These are phyloP conservation scores for Capsaspora owczarzaki DNA, from an alignment of 78 protist species.

Conservation along the genomic window DNA sequence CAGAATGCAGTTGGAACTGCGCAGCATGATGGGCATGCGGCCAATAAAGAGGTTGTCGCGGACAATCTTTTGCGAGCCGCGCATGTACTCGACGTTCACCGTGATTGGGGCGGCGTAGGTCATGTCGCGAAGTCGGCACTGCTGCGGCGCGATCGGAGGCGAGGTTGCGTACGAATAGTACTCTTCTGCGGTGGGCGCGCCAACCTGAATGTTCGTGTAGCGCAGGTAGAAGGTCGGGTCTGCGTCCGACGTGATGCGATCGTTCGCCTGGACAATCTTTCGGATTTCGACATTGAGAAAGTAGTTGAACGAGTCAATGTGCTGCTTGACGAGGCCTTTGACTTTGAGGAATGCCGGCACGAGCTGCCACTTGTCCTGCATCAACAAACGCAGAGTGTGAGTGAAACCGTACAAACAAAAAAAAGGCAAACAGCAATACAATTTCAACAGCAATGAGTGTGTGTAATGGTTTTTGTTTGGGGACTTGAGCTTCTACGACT, in stretches of 20 bases:
- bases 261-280: constrained; percentile 74
- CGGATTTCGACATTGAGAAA: constrained; percentile 71
- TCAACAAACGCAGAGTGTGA: background rate
- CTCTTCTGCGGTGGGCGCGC: constrained; percentile 63
- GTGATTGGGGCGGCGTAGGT: constrained; percentile 93
- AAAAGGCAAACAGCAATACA: too few relatives aligned
- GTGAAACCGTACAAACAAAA: background rate
- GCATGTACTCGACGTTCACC: constrained; percentile 85
- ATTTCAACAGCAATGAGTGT: too few relatives aligned
- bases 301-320: constrained; percentile 93
- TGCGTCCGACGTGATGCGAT: constrained; percentile 55
- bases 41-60: constrained; percentile 73
- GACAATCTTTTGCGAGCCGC: constrained; percentile 34
- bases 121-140: constrained; percentile 95
- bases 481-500: too few relatives aligned
- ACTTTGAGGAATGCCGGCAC: constrained; percentile 90
- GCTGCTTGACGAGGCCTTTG: constrained; percentile 89
- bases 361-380: constrained; percentile 91
- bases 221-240: constrained; percentile 71
- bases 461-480: too few relatives aligned
- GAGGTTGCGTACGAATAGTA: constrained; percentile 19
- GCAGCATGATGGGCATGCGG: constrained; percentile 95
- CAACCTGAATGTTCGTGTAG: constrained; percentile 68
- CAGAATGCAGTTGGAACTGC: constrained; percentile 78
- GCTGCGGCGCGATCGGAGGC: constrained; percentile 65